Base-by-base conservation (phyloP, 495 filamentous ascomycete species). In the Chlorociboria aeruginascens region DNA sequence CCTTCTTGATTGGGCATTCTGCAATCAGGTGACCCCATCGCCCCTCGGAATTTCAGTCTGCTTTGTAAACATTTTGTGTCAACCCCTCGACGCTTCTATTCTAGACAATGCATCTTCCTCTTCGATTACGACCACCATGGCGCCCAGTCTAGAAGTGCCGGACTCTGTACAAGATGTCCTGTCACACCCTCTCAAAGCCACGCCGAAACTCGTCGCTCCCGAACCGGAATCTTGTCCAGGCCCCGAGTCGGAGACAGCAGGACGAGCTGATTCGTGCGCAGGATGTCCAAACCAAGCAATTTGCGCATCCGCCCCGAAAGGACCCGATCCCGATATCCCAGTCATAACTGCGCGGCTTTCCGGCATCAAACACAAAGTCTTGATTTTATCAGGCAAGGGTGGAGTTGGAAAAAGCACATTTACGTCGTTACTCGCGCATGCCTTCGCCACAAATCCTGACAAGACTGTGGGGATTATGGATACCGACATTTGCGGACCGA, bases 201-300 rank as follows among this genome's bases (percentile, higher is more conserved):
- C 78, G 10, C 87, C 89, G 7, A 72, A 85, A 43, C 83, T 96
- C 44, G 81, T 96, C 48, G 92, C 92, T 17, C 92, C 90, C 32
- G 89, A 95, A 57, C 92, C 92, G 59, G 86, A 96, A 64, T 89
- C 97, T 72, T 98, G 92, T 59, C 93, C 93, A 30, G 92, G 92
- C 2, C 92, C 92, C 32, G 87, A 95, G 66, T 92, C 86, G 25
- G 73, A 86, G 52, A 64, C 79, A 56, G 92, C 92, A 32, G 92
- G 92, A 46, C 75, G 82, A 68, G 81, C 79, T 44, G 86, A 90
- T 63, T 85, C 88, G 40, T 98, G 92, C 67, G 86, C 81, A 39
- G 86, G 87, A 37, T 98, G 92, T 59, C 92, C 92, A 3, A 98
- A 98, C 66, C 89, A 98, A 72, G 64, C 75, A 11, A 97, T 98